Base-by-base conservation (phyloP, 306 rosid genomes). In the Pterocarpus macrocarpus region DNA sequence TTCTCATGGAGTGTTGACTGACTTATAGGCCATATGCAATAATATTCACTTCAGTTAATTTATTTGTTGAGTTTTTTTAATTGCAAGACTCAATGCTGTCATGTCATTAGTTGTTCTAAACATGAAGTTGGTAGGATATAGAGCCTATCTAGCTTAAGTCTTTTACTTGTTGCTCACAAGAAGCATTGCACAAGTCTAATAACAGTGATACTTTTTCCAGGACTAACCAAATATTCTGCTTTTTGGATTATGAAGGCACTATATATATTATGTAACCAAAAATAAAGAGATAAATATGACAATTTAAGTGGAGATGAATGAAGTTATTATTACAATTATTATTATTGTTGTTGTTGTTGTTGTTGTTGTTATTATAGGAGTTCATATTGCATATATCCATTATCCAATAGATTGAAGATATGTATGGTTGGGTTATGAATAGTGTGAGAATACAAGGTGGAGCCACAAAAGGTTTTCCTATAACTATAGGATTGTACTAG, bases 1-100 rank as follows among this genome's bases (percentile, higher is more conserved):
- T 83, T 89, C 74, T 71, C 17, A 16, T 58, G 81, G 39, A 76
- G 41, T 61, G 64, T 38, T 73, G 68, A 35, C 50, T 71, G 70
- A 30, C 50, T 73, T 57, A 50, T 76, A 64, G 70, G 53, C 16
- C 15, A 16, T 36, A 49, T 62, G 63, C 61, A 49, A 63, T 65
- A 83, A 78, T 57, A 36, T 82, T 81, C n/a, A 5, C 16, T 53
- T 68, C 1, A 44, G n/a, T 82, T 81, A 32, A 49, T 73, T 79
- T 85, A 52, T 76, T 45, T 81, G 1, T 69, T 86, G 67, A 57
- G 39, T 76, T 62, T 64, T 13, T 50, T 50, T 50, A 50, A 50
- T 5, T 80, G 81, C 61, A 15, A 75, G 57, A 75, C 66, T 76
- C 65, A 57, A 53, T 71, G 15, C 53, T 62, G 58, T 63, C 72